These are phyloP conservation scores for Tolypocladium endophyticum DNA, from an alignment of 2,329 filamentous ascomycete genomes.

Conservation along the genomic window DNA sequence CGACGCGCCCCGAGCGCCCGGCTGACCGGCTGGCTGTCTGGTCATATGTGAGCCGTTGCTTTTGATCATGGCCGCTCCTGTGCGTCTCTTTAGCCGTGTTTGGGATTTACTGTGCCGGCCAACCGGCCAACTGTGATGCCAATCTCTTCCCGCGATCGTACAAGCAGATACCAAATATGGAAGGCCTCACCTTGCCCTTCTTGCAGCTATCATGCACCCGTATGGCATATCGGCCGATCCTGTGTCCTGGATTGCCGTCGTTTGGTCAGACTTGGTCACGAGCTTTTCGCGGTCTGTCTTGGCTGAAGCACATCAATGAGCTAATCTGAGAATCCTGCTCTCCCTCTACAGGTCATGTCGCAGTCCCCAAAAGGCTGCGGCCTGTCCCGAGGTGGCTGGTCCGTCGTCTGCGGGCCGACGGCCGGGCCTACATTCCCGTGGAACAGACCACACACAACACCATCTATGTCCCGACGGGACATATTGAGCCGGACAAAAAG, in stretches of 20 bases:
- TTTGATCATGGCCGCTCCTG: not conserved
- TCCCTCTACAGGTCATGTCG: not conserved
- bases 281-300: not conserved
- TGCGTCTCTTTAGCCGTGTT: not conserved
- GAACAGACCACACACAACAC: not conserved
- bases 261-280: not conserved
- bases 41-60: not conserved
- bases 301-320: not conserved
- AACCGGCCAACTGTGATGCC: not conserved
- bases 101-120: not conserved
- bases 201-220: not conserved
- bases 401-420: not conserved
- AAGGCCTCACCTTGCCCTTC: too few species aligned
- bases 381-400: not conserved
- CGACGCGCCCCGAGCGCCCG: not conserved
- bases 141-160: not conserved
- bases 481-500: not conserved
- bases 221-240: not conserved
- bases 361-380: not conserved
- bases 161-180: not conserved
- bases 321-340: not conserved
- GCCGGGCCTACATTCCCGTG: not conserved
- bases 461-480: not conserved
- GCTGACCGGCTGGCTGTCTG: too few species aligned
- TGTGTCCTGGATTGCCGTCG: not conserved